These are phyloP conservation scores for Cokeromyces recurvatus DNA, from an alignment of 371 early-diverging fungal genomes.

Conservation along the genomic window DNA sequence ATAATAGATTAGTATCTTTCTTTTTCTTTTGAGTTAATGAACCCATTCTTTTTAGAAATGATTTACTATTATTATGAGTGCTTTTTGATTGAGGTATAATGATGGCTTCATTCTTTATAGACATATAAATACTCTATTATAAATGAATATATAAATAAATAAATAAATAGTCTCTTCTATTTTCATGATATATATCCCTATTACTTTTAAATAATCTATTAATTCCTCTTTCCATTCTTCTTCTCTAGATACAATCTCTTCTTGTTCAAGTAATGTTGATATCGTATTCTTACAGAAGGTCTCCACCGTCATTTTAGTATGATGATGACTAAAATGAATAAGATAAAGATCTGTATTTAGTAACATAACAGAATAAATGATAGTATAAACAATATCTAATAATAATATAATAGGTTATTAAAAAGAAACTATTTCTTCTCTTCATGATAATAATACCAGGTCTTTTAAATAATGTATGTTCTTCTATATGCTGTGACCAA, in stretches of 20 bases:
- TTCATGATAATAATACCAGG: too few species aligned
- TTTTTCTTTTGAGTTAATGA: too few species aligned
- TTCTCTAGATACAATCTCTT: background rate
- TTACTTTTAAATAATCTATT: too few species aligned
- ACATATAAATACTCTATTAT: constrained; percentile 1
- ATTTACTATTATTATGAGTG: background rate
- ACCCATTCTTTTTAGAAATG: constrained; percentile 2
- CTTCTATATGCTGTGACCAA: constrained; percentile 19
- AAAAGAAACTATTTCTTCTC: too few species aligned
- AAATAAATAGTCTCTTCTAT: too few species aligned
- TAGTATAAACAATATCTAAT: constrained; percentile 70
- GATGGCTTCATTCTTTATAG: constrained; percentile 2
- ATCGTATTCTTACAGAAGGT: constrained; percentile 53
- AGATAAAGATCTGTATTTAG: constrained; percentile 90
- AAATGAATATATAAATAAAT: too few species aligned
- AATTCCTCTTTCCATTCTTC: too few species aligned
- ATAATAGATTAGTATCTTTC: too few species aligned
- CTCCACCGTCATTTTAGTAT: constrained; percentile 46
- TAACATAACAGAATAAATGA: constrained; percentile 78
- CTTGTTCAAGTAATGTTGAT: constrained; percentile 36
- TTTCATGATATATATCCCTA: too few species aligned
- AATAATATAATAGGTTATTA: background rate
- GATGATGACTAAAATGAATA: constrained; percentile 46
- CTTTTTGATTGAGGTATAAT: constrained; percentile 1
- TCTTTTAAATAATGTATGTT: too few species aligned